These are phyloP conservation scores for Eucalyptus fibrosa DNA, from an alignment of 345 rosid species.

Conservation along the genomic window DNA sequence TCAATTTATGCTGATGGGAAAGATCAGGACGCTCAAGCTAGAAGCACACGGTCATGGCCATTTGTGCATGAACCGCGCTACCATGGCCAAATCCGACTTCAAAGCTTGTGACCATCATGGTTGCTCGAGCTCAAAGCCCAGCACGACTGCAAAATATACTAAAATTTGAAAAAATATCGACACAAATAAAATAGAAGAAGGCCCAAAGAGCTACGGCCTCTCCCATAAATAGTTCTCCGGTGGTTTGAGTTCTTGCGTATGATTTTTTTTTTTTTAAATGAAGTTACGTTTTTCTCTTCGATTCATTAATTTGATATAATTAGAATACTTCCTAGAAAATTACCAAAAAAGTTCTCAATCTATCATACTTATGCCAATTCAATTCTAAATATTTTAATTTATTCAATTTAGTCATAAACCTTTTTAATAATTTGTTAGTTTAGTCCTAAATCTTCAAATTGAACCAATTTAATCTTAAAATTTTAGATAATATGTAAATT, in stretches of 20 bases:
- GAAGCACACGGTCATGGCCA: neutral
- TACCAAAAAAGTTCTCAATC: no score
- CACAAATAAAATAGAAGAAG: neutral
- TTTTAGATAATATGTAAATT: no score
- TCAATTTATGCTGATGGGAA: neutral
- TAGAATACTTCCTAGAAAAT: neutral
- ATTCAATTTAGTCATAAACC: no score
- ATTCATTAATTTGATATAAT: neutral
- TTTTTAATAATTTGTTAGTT: no score
- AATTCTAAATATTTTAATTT: no score
- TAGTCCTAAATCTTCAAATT: no score
- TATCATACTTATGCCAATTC: no score
- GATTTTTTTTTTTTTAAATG: no score
- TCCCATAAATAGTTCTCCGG: neutral
- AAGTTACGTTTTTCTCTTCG: neutral
- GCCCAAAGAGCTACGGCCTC: neutral
- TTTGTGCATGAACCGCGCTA: neutral
- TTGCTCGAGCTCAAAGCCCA: neutral
- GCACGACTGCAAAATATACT: neutral
- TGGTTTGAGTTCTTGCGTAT: neutral
- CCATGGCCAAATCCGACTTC: neutral
- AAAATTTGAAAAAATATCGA: neutral
- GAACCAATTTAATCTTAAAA: no score
- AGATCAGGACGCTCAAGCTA: neutral
- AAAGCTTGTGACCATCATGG: neutral